Conservation (phyloP, 192 early-diverging fungal species). For the Rhizoclosmatium sp. region DNA sequence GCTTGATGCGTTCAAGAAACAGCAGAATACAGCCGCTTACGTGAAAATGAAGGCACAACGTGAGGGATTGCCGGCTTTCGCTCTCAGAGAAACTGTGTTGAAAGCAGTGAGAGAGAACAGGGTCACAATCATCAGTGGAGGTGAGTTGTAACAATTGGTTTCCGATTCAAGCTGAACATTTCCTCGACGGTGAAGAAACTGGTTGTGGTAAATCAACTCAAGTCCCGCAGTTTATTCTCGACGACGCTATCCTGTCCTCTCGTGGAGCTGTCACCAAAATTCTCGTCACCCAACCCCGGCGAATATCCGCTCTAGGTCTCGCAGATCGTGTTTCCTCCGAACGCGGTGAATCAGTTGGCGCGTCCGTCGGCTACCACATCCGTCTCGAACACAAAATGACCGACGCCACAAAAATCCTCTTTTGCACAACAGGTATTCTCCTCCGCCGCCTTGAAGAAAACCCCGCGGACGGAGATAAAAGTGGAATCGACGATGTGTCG, state of each 20-base stretch:
- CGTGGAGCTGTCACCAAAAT: slow-evolving; percentile 48
- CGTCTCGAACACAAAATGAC: slow-evolving; percentile 48
- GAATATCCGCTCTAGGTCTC: slow-evolving; percentile 65
- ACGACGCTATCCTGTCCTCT: slow-evolving; percentile 33
- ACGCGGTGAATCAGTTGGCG: slow-evolving; percentile 52
- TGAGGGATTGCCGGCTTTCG: slow-evolving; percentile 45
- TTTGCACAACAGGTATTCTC: slow-evolving; percentile 75
- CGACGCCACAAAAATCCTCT: slow-evolving; percentile 63
- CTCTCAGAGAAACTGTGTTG: slow-evolving; percentile 38
- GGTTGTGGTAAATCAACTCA: slow-evolving; percentile 52
- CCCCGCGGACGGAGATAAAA: slow-evolving; percentile 37
- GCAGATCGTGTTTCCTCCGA: slow-evolving; percentile 66
- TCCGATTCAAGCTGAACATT: neutral
- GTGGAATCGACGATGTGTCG: slow-evolving; percentile 56
- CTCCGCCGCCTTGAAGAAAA: slow-evolving; percentile 64
- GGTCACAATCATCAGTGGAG: slow-evolving; percentile 53
- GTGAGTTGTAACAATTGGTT: slow-evolving; percentile 20
- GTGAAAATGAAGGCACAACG: slow-evolving; percentile 43
- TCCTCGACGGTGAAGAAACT: slow-evolving; percentile 17
- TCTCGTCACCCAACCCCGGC: slow-evolving; percentile 50
- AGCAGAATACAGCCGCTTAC: slow-evolving; percentile 23
- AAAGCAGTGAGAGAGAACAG: slow-evolving; percentile 38
- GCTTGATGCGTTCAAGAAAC: slow-evolving; percentile 7
- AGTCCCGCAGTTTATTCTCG: slow-evolving; percentile 53
- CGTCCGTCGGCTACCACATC: slow-evolving; percentile 70